phyloP scores from a whole-genome alignment of 1,139 yeast genomes.

The Nakaseomyces delphensis region DNA sequence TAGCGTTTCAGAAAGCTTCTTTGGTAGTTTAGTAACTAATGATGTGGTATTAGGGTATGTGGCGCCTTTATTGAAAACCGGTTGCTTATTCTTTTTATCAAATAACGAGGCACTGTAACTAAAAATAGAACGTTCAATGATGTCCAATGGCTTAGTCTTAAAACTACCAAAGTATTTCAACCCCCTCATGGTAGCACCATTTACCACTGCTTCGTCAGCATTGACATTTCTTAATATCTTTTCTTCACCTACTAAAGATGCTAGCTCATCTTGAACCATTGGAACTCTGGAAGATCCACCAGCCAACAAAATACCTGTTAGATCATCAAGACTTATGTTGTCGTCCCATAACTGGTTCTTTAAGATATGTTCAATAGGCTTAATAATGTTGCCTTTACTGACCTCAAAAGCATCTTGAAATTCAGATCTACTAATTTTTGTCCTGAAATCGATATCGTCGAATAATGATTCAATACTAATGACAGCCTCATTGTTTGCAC shows the following conservation, averaged over 20 bases:
- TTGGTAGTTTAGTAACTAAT: conserved; percentile 9
- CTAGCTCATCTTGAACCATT: conserved; percentile 56
- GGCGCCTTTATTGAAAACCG: conserved; percentile 40
- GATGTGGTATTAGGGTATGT: conserved; percentile 22
- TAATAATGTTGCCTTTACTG: conserved; percentile 38
- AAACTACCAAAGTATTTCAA: conserved; percentile 54
- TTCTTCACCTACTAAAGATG: conserved; percentile 49
- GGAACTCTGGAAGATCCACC: conserved; percentile 96
- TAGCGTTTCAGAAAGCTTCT: conserved; percentile 31
- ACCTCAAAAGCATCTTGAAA: conserved; percentile 55
- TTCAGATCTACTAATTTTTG: conserved; percentile 60
- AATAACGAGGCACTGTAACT: conserved; percentile 37
- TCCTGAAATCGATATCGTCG: conserved; percentile 64
- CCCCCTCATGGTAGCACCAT: conserved; percentile 82
- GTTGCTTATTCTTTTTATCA: conserved; percentile 26
- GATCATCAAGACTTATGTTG: conserved; percentile 30
- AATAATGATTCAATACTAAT: conserved; percentile 63
- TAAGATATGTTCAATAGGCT: conserved; percentile 53
- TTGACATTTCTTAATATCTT: conserved; percentile 78
- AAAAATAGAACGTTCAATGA: conserved; percentile 48
- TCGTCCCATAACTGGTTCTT: conserved; percentile 30
- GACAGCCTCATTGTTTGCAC: conserved; percentile 75
- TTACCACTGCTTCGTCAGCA: conserved; percentile 90
- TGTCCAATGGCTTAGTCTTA: conserved; percentile 47
- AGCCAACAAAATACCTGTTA: conserved; percentile 65